Evolutionary conservation across 306 rosid genomes (phyloP), one percentile per base, ranked within the genome.

Genomic region (Vigna reflexopilosa): DNA sequence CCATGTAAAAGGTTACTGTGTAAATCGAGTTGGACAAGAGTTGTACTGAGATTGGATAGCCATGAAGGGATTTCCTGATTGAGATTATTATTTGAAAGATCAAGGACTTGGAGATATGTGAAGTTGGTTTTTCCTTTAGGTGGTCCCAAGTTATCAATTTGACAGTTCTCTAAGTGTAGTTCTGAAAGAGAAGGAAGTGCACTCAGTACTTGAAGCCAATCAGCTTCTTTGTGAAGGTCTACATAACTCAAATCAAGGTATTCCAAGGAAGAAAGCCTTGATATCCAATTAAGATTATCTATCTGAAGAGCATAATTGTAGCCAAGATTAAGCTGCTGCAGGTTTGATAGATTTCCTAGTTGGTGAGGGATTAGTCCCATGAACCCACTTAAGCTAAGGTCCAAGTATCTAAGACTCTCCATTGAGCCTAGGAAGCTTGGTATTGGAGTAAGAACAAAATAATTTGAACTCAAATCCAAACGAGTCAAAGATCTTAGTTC

Each of bases 341-440:
- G 32, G 10, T 66, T 32, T 20, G 85, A 66, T 22, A 84, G 82
- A 15, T 84, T 84, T 61, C 83, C 80, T 50, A 80, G 83, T 54
- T 81, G 80, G 19, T 11, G 77, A 58, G 88, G 85, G 70, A 84
- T 67, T 44, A 58, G 15, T 58, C 88, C 85, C 9, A 13, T 26
- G 40, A 84, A 72, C 47, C 63, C 73, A 76, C 73, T 74, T 5
- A 58, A 12, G 59, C 73, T 72, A 48, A 80, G 84, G 75, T 84
- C 70, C 14, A 84, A 47, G 73, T 84, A 48, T 48, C 77, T 76
- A 1, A 84, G 67, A 4, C 74, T n/a, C 30, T 63, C 0, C 57
- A 85, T 49, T 49, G 85, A 77, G 50, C 88, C 83, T 44, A 85
- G 65, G 70, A 85, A 85, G 30, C 34, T 44, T n/a, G 85, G 85